Evolutionary conservation across 2,329 filamentous ascomycete genomes (phyloP), one percentile per base, ranked within the genome.

Genomic region (Fusarium sp.): DNA sequence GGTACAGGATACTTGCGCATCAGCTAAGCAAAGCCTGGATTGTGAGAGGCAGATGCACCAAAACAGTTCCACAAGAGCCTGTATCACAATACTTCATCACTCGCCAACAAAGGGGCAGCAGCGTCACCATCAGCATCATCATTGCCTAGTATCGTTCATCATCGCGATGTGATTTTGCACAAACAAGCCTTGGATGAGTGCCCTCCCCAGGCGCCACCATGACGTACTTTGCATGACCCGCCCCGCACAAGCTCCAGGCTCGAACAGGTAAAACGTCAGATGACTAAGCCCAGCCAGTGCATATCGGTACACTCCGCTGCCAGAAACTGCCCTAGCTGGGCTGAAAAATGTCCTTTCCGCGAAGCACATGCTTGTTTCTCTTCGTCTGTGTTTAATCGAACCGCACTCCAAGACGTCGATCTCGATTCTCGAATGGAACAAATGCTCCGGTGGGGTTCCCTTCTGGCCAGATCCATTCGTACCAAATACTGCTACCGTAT

Each of bases 51-150:
- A 41, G 42, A 15, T 17, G 39, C 45, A 30, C 45, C 59, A 36
- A 42, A 62, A 30, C 26, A 55, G 66, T 73, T 54, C 67, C 70
- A 63, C 72, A 57, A 32, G 35, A 11, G 15, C 20, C 32, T 39
- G 66, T 74, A 73, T 28, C 41, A 24, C 11, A 53, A 36, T 66
- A 70, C 65, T 55, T 70, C 26, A 26, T 39, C n/a, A 50, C 51
- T 41, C 28, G 20, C 38, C 30, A 51, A 51, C 24, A 54, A 73
- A 63, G 58, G 60, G 54, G 53, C 63, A 66, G 65, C 50, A 63
- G 72, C 72, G 64, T 77, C 71, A 77, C 69, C 70, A 65, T 60
- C 61, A 60, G 51, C 74, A 73, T 75, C 72, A 72, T 74, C 72
- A 74, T 70, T 48, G 63, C 48, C 53, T 68, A 35, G 32, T 35